A percentile compares a stretch with the other conserved stretches of the same genome.
These are phyloP conservation scores for Cryphonectria nitschkei DNA, from an alignment of 2,329 filamentous ascomycete genomes.

Conservation along the genomic window DNA sequence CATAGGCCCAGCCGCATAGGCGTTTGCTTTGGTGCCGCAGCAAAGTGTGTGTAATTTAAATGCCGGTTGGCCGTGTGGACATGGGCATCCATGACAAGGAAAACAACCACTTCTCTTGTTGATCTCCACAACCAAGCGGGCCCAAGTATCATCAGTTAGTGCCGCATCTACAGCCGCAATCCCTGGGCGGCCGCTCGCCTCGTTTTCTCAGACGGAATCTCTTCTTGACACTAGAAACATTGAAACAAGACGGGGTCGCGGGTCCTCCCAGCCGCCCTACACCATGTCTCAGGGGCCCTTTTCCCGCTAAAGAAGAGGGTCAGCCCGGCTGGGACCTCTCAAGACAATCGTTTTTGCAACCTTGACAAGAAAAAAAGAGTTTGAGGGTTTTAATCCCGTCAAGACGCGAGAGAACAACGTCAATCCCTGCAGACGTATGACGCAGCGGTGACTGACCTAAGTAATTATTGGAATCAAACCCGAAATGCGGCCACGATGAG, in stretches of 20 bases:
- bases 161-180: neutral
- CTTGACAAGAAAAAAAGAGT: neutral
- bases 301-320: neutral
- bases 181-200: neutral
- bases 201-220: neutral
- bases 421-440: neutral
- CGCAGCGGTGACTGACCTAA: neutral
- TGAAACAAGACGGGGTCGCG: neutral
- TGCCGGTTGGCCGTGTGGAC: neutral
- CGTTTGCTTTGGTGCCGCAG: neutral
- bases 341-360: neutral
- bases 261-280: neutral
- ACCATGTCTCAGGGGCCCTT: neutral
- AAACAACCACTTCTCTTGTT: neutral
- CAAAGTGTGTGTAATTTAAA: neutral
- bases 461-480: neutral
- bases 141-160: neutral
- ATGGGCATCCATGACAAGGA: slow-evolving; percentile 9
- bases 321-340: neutral
- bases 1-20: neutral
- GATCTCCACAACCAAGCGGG: neutral
- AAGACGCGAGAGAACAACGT: neutral
- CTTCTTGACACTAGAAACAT: neutral
- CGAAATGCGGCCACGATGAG: neutral
- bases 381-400: neutral